Evolutionary conservation across 768 basidiomycete species (phyloP).

Genomic region (Dictyophora rubrovolvata): DNA sequence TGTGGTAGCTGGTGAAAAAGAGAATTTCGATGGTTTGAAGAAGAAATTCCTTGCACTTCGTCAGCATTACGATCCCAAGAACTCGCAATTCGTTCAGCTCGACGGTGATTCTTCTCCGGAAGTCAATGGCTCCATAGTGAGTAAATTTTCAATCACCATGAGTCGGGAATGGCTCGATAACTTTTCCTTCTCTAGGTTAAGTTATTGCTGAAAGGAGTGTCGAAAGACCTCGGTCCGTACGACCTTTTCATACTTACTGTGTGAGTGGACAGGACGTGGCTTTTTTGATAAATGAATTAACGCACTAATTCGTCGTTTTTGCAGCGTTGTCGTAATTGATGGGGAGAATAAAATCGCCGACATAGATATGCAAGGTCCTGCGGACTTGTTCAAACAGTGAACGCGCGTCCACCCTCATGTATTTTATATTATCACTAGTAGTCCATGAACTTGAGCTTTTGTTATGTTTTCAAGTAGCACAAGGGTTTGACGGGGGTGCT

Average conservation of each 20-base stretch:
- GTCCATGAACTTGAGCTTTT: too few relatives aligned
- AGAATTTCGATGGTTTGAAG: not conserved
- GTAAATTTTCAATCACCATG: not conserved
- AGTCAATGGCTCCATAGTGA: not conserved
- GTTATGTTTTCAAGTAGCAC: too few relatives aligned
- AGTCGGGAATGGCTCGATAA: too few relatives aligned
- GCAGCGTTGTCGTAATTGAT: not conserved
- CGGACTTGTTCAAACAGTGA: not conserved
- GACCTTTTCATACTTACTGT: not conserved
- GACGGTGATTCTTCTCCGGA: not conserved
- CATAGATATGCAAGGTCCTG: not conserved
- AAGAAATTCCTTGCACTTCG: slow-evolving; percentile 6
- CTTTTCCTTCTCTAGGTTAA: not conserved
- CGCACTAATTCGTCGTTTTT: not conserved
- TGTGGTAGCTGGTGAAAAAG: not conserved
- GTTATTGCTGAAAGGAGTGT: not conserved
- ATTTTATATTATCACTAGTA: too few relatives aligned
- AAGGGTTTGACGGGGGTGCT: too few relatives aligned
- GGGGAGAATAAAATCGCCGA: not conserved
- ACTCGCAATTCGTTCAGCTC: slow-evolving; percentile 1
- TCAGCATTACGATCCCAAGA: slow-evolving; percentile 3
- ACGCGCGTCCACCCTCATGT: not conserved
- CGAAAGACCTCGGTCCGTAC: not conserved
- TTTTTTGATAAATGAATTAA: not conserved
- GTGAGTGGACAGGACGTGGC: not conserved